Conservation (phyloP, 1,284 basidiomycete genomes). For the Rhodotorula sp. region DNA sequence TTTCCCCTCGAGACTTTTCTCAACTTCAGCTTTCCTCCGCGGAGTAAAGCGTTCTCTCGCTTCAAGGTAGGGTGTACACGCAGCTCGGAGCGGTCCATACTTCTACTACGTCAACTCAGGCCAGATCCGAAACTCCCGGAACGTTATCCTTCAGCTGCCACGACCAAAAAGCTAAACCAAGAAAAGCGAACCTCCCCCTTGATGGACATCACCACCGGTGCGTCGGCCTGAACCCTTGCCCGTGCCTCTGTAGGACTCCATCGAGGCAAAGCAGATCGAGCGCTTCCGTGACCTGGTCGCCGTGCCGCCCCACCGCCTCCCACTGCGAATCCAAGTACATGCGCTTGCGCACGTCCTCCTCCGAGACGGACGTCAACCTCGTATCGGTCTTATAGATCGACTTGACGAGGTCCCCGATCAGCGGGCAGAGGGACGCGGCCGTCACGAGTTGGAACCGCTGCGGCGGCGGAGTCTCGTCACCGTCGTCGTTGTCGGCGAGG, state of each 20-base stretch:
- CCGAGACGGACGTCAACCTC: conserved; percentile 9
- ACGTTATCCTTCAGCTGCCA: too few species aligned
- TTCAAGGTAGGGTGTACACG: too few species aligned
- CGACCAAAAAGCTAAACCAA: background rate
- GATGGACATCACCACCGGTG: background rate
- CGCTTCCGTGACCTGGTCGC: conserved; percentile 10
- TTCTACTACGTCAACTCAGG: too few species aligned
- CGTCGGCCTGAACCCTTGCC: conserved; percentile 13
- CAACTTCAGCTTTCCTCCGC: too few species aligned
- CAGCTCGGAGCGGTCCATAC: too few species aligned
- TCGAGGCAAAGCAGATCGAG: conserved; percentile 5
- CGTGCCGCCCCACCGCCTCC: conserved; percentile 18
- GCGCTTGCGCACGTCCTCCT: conserved; percentile 2
- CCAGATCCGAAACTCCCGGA: too few species aligned
- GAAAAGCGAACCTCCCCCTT: background rate
- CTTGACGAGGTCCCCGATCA: background rate
- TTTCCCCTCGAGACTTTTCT: too few species aligned
- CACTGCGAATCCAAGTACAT: conserved; percentile 17
- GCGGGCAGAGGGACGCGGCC: conserved; percentile 9
- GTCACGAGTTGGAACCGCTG: conserved; percentile 24
- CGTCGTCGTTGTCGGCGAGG: background rate
- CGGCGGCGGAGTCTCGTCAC: background rate
- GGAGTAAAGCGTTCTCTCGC: too few species aligned
- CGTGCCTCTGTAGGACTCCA: conserved; percentile 1
- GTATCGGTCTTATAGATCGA: background rate